Evolutionary conservation across 495 filamentous ascomycete species (phyloP), one percentile per base, ranked within the genome.

Genomic region (Gamarada debralockiae): DNA sequence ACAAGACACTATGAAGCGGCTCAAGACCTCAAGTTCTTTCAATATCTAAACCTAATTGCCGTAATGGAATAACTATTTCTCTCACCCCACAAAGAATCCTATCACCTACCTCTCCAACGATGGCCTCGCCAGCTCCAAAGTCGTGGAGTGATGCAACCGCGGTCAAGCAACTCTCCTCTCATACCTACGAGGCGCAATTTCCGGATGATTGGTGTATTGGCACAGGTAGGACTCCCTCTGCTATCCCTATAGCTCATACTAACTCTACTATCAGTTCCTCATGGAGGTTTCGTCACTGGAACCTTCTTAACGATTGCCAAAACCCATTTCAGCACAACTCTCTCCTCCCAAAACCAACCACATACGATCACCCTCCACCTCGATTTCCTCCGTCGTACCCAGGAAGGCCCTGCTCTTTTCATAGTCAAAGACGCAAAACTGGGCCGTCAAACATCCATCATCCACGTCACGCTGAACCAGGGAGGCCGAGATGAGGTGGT

Each of bases 231-330:
- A 18, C 38, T 29, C 2, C 27, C 12, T n/a, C n/a, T n/a, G n/a
- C n/a, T 13, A 17, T 24, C 21, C 24, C 25, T 17, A 36, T 7
- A 37, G 15, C 8, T 22, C n/a, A 33, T 5, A 46, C 18, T 27
- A 3, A 38, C 41, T 12, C 9, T 37, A 5, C 18, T 39, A 47
- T 15, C 61, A 89, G 90, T 96, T 4, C 89, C 89, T 17, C 88
- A 96, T 60, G 90, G 89, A 52, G 90, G 90, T 41, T 92, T 86
- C 60, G 82, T 86, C 10, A 83, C 84, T 17, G 72, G 84, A 3
- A 65, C 15, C 25, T 65, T 95, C 53, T 76, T 89, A 58, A 67
- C 70, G 14, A 77, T 85, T 18, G 80, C 82, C 7, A 64, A 66
- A 2, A 72, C 68, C 13, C 86, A 92, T 66, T 89, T 88, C 69